A percentile compares a stretch with the other conserved stretches of the same genome.
Evolutionary conservation across 345 rosid genomes (phyloP).

Genomic region (Moricandia arvensis): DNA sequence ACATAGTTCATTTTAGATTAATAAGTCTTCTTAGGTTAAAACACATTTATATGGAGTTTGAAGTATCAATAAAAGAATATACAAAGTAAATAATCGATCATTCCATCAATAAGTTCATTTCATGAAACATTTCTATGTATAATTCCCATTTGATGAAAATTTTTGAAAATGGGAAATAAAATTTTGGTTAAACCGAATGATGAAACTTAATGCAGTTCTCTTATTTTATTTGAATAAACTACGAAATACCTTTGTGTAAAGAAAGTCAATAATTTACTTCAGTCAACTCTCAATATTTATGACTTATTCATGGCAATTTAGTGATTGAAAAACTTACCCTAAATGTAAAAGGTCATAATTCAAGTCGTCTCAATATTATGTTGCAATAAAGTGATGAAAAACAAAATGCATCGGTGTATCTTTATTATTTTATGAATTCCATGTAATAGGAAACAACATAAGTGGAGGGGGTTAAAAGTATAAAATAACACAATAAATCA

Average conservation of each 20-base stretch:
- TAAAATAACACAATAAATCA: neutral
- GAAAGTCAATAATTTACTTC: neutral
- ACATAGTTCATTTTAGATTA: too few species aligned
- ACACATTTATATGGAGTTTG: neutral
- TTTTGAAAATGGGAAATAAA: neutral
- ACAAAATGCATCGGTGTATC: neutral
- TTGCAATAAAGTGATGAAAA: neutral
- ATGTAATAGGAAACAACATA: neutral
- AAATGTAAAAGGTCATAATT: neutral
- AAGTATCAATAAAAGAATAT: neutral
- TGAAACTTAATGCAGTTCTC: neutral
- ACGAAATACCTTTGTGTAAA: neutral
- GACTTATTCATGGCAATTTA: neutral
- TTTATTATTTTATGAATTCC: neutral
- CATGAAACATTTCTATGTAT: neutral
- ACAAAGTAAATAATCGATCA: neutral
- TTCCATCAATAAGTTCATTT: neutral
- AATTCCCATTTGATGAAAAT: neutral
- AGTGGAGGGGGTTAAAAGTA: neutral
- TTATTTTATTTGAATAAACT: neutral
- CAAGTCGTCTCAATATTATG: neutral
- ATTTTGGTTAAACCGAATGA: neutral
- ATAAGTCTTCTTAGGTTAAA: neutral
- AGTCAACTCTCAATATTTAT: neutral
- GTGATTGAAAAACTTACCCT: neutral